phyloP scores from a whole-genome alignment of 1,284 basidiomycete species.

The Grifola frondosa region DNA sequence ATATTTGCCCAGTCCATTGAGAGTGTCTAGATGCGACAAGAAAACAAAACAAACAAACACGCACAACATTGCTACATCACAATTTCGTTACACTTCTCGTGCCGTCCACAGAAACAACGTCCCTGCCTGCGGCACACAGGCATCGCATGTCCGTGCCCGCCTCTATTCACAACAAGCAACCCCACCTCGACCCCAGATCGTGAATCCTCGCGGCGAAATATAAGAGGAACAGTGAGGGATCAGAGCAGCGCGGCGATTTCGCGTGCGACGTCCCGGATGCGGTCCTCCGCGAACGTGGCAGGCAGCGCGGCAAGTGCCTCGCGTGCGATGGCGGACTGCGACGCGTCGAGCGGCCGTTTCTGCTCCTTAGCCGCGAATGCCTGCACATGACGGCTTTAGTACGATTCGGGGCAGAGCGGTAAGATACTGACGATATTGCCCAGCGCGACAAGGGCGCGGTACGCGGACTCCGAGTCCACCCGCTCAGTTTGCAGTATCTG shows the following conservation, averaged over 20 bases:
- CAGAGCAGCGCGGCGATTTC: constrained; percentile 45
- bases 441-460: constrained; percentile 82
- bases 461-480: constrained; percentile 80
- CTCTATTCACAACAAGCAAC: too few species aligned
- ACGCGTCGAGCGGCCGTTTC: constrained; percentile 34
- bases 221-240: too few species aligned
- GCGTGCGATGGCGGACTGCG: constrained; percentile 41
- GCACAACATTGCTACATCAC: too few species aligned
- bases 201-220: not conserved
- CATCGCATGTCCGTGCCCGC: too few species aligned
- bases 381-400: constrained; percentile 34
- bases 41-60: too few species aligned
- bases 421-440: constrained; percentile 65
- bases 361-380: constrained; percentile 46
- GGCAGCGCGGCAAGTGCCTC: constrained; percentile 42
- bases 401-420: not conserved
- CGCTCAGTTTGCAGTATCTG: constrained; percentile 69
- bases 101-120: too few species aligned
- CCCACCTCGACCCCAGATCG: too few species aligned
- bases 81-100: too few species aligned
- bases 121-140: too few species aligned
- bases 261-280: constrained; percentile 48
- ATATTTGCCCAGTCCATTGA: too few species aligned
- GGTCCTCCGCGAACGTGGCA: constrained; percentile 53
- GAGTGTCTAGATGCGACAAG: too few species aligned